Base-by-base conservation (phyloP, 768 basidiomycete genomes). In the Lyophyllum atratum region DNA sequence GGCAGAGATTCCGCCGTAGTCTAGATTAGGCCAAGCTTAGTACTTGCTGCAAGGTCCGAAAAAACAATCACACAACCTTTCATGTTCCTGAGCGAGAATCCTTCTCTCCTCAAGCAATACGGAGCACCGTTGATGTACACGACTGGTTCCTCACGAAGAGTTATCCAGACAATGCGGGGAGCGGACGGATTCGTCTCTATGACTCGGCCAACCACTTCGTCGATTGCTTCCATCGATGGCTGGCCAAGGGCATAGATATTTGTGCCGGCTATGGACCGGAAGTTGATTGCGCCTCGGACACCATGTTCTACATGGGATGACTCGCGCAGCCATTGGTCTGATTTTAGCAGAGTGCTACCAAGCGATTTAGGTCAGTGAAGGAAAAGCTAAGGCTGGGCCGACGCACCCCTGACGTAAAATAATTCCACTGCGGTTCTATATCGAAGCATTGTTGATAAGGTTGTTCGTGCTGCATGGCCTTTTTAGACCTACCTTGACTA, bases 1-100 rank as follows among this genome's bases (percentile, higher is more conserved):
- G 3, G 92, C 85, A 0, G 95, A 96, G 50, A 99, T 98, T 3
- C 97, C 97, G 44, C 93, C 92, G 73, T 95, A 98, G 71, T 97
- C 95, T 92, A 37, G 10, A 43, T 14, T 26, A 25, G 28, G 5
- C 8, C n/a, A 10, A 11, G 37, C 48, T n/a, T 49, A 52, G 15
- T 21, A 45, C 22, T 7, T 24, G 19, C 3, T 8, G 8, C 14
- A 21, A 14, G 7, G 33, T 11, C 26, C 14, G 24, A 19, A 15
- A 42, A 58, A 24, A 34, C 11, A 40, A 9, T 5, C 29, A 37
- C 19, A 39, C 6, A 14, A 90, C 87, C 91, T 80, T 95, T 97
- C 87, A 98, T 93, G 67, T 99, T 98, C 43, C 97, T 80, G 28
- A 99, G 72, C 12, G 92, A 90, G 63, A 90, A 92, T 3, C 85